Base-by-base conservation (phyloP, 441 rosid species). In the Mallotus japonicus region DNA sequence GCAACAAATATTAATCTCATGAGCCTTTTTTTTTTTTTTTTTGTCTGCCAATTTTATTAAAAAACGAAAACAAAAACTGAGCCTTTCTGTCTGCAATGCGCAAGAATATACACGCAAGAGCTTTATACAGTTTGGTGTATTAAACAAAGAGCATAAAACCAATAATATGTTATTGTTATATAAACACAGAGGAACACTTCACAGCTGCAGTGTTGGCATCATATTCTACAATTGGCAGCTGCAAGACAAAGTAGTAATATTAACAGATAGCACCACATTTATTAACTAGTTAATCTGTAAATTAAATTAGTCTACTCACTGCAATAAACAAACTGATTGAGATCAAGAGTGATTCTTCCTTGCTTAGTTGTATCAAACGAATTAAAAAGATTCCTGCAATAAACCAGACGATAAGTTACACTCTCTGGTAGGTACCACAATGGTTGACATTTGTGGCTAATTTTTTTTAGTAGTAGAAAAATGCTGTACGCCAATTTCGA, bases 181-280 rank as follows among this genome's bases (percentile, higher is more conserved):
- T 28, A 12, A 22, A 13, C 34, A 63, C 16, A 55, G 5, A 13
- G 5, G 15, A 50, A 15, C 17, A 11, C 61, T 67, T 50, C 60
- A 12, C 14, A 68, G 73, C 63, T 53, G 19, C 62, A 11, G 17
- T 15, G 28, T 75, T 53, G 74, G 67, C 62, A 47, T 87, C 85
- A 87, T 79, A 89, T 89, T 73, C 94, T 85, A 46, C 92, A 85
- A 77, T 82, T 86, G 60, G 94, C 88, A 79, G 88, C 92, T 87
- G 94, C 69, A 69, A 19, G 37, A 66, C n/a, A 63, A 13, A 47
- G 51, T 32, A 32, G 51, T 44, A 7, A 58, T 24, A 66, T 78
- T 40, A 72, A 65, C 9, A 62, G 12, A 44, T 19, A 28, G 16
- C 12, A 59, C 15, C 32, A 62, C 20, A 8, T 56, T 28, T 17